A percentile compares a stretch with the other conserved stretches of the same genome.
phyloP scores from a whole-genome alignment of 306 rosid species.

The Citrullus colocynthis region DNA sequence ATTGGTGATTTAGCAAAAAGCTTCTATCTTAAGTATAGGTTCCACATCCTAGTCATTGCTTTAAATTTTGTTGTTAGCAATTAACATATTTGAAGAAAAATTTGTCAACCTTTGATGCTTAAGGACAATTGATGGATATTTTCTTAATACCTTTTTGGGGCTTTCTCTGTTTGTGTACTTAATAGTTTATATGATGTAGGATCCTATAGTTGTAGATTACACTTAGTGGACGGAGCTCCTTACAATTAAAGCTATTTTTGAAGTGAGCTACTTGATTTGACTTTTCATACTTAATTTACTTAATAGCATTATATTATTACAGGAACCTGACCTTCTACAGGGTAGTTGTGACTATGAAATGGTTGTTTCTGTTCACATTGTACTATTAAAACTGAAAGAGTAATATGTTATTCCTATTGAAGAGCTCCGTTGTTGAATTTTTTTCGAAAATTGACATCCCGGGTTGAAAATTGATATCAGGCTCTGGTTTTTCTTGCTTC shows the following conservation, averaged over 20 bases:
- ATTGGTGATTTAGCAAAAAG: neutral
- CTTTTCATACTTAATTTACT: neutral
- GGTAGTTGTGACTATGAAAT: neutral
- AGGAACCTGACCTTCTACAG: neutral
- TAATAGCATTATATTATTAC: neutral
- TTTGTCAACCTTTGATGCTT: neutral
- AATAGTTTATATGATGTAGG: neutral
- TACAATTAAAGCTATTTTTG: neutral
- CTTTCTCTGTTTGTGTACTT: neutral
- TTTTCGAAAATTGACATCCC: neutral
- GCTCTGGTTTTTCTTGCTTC: neutral
- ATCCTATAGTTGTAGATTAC: neutral
- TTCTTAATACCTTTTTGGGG: neutral
- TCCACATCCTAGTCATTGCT: neutral
- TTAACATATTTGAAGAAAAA: neutral
- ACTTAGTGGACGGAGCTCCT: neutral
- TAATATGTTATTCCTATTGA: neutral
- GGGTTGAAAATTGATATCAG: neutral
- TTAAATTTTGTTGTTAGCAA: neutral
- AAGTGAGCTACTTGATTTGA: neutral
- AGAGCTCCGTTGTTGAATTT: neutral
- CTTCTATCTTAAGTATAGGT: neutral
- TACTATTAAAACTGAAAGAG: neutral
- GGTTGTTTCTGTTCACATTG: neutral
- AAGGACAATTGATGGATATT: neutral